These are phyloP conservation scores for Halophytophthora polymorphica DNA, from an alignment of 352 stramenopile species.

Conservation along the genomic window DNA sequence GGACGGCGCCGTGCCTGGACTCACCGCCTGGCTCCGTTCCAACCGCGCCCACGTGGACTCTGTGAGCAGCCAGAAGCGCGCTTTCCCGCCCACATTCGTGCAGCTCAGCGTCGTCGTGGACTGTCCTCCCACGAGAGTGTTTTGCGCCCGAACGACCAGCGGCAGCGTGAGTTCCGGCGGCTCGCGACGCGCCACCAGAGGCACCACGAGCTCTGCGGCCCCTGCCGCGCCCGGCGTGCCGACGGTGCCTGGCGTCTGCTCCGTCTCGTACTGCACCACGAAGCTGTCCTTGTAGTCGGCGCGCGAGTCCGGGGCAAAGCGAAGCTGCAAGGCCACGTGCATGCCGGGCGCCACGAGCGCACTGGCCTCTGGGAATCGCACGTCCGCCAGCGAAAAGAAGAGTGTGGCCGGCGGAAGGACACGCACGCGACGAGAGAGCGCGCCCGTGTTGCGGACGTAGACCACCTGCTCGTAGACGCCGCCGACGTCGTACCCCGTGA, in stretches of 20 bases:
- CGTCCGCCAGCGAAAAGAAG: conserved; percentile 56
- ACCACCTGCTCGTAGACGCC: conserved; percentile 78
- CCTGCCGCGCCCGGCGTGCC: conserved; percentile 17
- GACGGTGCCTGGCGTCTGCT: conserved; percentile 7
- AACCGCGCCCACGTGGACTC: conserved; percentile 36
- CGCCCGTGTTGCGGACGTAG: conserved; percentile 58
- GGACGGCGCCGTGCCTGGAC: conserved; percentile 5
- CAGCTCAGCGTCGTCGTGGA: conserved; percentile 48
- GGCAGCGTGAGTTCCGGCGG: conserved; percentile 70
- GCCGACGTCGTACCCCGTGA: conserved; percentile 67
- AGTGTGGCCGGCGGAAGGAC: conserved; percentile 61
- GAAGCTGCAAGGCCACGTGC: conserved; percentile 53
- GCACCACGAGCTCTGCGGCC: conserved; percentile 32
- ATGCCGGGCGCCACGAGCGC: conserved; percentile 70
- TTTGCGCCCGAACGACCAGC: conserved; percentile 45
- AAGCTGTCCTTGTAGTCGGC: conserved; percentile 72
- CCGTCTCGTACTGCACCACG: conserved; percentile 50
- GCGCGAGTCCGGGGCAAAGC: conserved; percentile 70
- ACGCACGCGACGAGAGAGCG: conserved; percentile 49
- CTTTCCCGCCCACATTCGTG: conserved; percentile 56
- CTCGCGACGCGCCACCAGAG: conserved; percentile 39
- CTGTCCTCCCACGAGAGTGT: conserved; percentile 58
- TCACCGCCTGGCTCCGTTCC: conserved; percentile 22
- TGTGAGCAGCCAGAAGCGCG: conserved; percentile 70
- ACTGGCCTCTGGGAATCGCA: conserved; percentile 51